phyloP scores from a whole-genome alignment of 352 stramenopile species.

The Halophytophthora polymorphica region DNA sequence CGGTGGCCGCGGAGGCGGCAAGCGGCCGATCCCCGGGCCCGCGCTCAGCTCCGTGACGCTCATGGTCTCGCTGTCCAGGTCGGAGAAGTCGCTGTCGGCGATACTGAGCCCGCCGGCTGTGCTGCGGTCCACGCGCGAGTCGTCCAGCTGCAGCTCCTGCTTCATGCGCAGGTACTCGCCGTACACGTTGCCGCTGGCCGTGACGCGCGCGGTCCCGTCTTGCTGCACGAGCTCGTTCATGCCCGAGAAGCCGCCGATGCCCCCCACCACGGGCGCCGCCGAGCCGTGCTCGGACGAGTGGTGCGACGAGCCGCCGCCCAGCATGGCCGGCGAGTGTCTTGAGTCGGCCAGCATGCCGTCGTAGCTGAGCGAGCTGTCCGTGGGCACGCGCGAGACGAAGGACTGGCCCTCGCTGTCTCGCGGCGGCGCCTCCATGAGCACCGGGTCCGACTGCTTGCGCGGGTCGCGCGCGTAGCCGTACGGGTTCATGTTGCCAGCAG shows the following conservation, averaged over 20 bases:
- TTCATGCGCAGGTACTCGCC: conserved; percentile 78
- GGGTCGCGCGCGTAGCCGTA: conserved; percentile 21
- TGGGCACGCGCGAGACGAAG: conserved; percentile 33
- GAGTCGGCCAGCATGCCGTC: conserved; percentile 62
- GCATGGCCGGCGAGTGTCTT: conserved; percentile 38
- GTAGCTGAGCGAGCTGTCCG: conserved; percentile 38
- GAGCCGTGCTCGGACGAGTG: conserved; percentile 14
- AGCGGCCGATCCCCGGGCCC: conserved; percentile 26
- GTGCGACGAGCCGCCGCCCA: conserved; percentile 21
- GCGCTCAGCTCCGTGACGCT: conserved; percentile 59
- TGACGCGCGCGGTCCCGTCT: conserved; percentile 46
- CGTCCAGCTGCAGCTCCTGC: conserved; percentile 68
- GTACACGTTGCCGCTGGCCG: conserved; percentile 60
- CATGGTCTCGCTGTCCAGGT: conserved; percentile 50
- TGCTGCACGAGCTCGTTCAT: conserved; percentile 51
- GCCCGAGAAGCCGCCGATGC: conserved; percentile 40
- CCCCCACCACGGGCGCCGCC: conserved; percentile 15
- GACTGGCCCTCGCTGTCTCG: conserved; percentile 17
- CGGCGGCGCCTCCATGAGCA: conserved; percentile 30
- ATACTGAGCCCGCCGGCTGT: conserved; percentile 33
- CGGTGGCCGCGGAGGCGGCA: conserved; percentile 7
- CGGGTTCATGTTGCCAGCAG: conserved; percentile 9
- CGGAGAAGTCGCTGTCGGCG: conserved; percentile 43
- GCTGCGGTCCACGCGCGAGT: conserved; percentile 21
- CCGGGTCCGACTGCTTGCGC: conserved; percentile 31